Conservation (phyloP, 345 rosid genomes). For the Arabidopsis suecica region DNA sequence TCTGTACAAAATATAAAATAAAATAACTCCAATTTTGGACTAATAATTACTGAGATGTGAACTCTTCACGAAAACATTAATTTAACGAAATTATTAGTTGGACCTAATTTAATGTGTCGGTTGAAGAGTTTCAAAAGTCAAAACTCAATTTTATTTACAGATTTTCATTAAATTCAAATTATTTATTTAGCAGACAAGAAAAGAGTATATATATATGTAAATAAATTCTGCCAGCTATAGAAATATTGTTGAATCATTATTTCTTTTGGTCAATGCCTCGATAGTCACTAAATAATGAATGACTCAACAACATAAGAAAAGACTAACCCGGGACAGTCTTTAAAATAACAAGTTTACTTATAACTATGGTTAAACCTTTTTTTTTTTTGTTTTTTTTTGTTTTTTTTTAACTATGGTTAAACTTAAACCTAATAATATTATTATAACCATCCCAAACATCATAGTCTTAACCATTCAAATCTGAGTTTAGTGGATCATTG, state of each 20-base stretch:
- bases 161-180: not conserved
- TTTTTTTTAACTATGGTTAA: slow-evolving; percentile 5
- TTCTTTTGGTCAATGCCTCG: not conserved
- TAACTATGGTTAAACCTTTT: too few relatives aligned
- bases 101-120: not conserved
- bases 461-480: not conserved
- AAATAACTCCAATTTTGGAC: not conserved
- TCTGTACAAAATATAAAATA: too few relatives aligned
- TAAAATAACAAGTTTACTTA: not conserved
- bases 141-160: not conserved
- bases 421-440: not conserved
- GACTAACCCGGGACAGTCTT: not conserved
- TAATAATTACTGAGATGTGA: not conserved
- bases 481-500: slow-evolving; percentile 2
- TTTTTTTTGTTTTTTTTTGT: too few relatives aligned
- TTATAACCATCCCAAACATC: not conserved
- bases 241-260: not conserved
- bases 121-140: not conserved
- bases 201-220: not conserved
- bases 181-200: not conserved
- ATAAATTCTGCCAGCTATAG: not conserved
- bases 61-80: not conserved
- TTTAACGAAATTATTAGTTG: not conserved
- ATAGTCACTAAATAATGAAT: not conserved
- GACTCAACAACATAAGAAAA: not conserved